phyloP scores from a whole-genome alignment of 2,329 filamentous ascomycete species.

The Monilinia vaccinii-corymbosi region DNA sequence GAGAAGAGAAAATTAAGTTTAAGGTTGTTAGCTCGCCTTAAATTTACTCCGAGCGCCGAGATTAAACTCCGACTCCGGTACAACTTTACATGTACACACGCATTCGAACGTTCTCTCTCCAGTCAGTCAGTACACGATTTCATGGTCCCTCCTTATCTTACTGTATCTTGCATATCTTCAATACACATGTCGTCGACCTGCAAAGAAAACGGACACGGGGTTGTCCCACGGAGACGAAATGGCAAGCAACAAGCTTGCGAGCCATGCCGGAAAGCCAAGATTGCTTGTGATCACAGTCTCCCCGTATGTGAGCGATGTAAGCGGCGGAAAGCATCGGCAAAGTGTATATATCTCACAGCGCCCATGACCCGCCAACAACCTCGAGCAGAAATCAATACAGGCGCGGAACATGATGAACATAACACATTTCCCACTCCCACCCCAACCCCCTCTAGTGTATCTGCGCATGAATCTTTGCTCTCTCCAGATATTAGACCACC shows the following conservation, averaged over 20 bases:
- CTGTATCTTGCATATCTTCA: not conserved
- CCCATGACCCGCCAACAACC: conserved; percentile 21
- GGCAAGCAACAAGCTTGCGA: conserved; percentile 22
- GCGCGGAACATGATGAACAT: not conserved
- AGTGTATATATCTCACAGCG: conserved; percentile 24
- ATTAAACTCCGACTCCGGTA: not conserved
- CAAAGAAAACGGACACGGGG: not conserved
- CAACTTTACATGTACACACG: no score
- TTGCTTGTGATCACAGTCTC: conserved; percentile 24
- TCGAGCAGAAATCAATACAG: not conserved
- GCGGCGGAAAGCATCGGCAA: conserved; percentile 18
- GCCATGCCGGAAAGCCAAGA: conserved; percentile 26
- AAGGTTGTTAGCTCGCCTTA: not conserved
- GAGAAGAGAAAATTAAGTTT: not conserved
- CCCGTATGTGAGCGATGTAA: conserved; percentile 24
- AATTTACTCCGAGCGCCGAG: not conserved
- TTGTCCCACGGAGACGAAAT: conserved; percentile 21
- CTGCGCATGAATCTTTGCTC: not conserved
- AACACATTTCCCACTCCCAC: not conserved
- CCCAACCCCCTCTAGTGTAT: not conserved
- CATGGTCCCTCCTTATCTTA: not conserved
- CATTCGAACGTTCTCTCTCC: no score
- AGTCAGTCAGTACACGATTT: not conserved
- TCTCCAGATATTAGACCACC: conserved; percentile 1
- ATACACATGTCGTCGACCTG: not conserved